Conservation (phyloP, 768 basidiomycete genomes). For the Candolleomyces eurysporus region DNA sequence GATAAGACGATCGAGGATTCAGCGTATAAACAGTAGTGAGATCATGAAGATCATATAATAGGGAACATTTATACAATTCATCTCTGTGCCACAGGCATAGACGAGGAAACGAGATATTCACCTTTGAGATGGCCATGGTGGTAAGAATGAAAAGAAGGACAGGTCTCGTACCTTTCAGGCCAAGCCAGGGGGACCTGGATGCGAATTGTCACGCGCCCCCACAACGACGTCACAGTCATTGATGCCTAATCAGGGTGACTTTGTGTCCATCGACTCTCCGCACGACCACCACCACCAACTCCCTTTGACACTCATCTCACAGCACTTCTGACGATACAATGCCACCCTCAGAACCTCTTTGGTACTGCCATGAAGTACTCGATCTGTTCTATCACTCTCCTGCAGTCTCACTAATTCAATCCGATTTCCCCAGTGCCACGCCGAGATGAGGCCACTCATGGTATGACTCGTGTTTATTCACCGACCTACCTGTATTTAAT, state of each 20-base stretch:
- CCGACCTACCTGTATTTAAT: constrained; percentile 3
- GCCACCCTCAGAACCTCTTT: constrained; percentile 72
- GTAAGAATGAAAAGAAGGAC: not conserved
- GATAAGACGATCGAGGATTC: constrained; percentile 1
- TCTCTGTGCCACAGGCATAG: constrained; percentile 20
- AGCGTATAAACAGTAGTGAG: constrained; percentile 28
- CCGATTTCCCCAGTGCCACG: constrained; percentile 59
- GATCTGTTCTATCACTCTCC: not conserved
- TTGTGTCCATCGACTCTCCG: not conserved
- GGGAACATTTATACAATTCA: constrained; percentile 52
- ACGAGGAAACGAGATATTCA: too few species aligned
- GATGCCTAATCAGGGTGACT: not conserved
- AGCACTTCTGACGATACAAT: constrained; percentile 33
- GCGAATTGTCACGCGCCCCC: not conserved
- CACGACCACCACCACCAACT: constrained; percentile 4
- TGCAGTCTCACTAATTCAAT: constrained; percentile 6
- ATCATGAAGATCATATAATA: constrained; percentile 52
- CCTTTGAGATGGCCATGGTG: not conserved
- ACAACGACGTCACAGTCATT: not conserved
- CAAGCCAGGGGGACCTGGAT: too few species aligned
- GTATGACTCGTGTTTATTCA: constrained; percentile 35
- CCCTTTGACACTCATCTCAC: constrained; percentile 4
- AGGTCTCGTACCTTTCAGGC: constrained; percentile 34
- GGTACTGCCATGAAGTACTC: constrained; percentile 75
- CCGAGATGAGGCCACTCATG: constrained; percentile 88